Conservation (phyloP, 768 basidiomycete species). For the Boletus rubescentipes region DNA sequence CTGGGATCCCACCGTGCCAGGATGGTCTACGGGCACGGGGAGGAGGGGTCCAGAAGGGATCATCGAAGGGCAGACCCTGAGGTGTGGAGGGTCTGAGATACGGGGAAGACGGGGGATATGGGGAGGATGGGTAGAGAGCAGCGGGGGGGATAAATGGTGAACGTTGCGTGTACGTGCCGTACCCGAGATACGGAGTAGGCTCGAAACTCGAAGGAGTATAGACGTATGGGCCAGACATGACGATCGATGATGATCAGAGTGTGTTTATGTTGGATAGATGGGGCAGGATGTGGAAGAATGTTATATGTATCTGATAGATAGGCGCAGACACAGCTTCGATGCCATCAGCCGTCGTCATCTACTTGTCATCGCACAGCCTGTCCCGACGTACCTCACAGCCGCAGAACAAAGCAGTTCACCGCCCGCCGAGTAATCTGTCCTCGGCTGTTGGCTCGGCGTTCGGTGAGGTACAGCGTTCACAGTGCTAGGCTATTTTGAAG, state of each 20-base stretch:
- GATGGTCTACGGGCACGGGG: conserved; percentile 42
- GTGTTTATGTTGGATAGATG: neutral
- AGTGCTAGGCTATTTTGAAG: neutral
- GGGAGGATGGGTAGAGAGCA: conserved; percentile 38
- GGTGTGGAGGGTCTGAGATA: conserved; percentile 33
- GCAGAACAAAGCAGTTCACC: conserved; percentile 4
- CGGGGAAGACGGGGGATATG: conserved; percentile 30
- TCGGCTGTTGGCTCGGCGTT: neutral
- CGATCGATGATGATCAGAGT: conserved; percentile 2
- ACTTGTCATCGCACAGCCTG: conserved; percentile 14
- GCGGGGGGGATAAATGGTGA: conserved; percentile 47
- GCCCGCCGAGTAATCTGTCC: conserved; percentile 4
- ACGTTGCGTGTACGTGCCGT: conserved; percentile 31
- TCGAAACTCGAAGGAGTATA: conserved; percentile 40
- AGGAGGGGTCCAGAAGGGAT: conserved; percentile 22
- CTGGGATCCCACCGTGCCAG: conserved; percentile 38
- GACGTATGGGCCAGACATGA: conserved; percentile 44
- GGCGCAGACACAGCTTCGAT: conserved; percentile 15
- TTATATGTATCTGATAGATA: conserved; percentile 25
- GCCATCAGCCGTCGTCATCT: neutral
- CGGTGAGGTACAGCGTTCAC: neutral
- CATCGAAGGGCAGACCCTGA: conserved; percentile 19
- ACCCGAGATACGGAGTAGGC: conserved; percentile 36
- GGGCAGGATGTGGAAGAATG: neutral
- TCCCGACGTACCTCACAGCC: conserved; percentile 19